A percentile compares a stretch with the other conserved stretches of the same genome.
phyloP scores from a whole-genome alignment of 2,329 filamentous ascomycete genomes.

The Tetracladium maxilliforme region DNA sequence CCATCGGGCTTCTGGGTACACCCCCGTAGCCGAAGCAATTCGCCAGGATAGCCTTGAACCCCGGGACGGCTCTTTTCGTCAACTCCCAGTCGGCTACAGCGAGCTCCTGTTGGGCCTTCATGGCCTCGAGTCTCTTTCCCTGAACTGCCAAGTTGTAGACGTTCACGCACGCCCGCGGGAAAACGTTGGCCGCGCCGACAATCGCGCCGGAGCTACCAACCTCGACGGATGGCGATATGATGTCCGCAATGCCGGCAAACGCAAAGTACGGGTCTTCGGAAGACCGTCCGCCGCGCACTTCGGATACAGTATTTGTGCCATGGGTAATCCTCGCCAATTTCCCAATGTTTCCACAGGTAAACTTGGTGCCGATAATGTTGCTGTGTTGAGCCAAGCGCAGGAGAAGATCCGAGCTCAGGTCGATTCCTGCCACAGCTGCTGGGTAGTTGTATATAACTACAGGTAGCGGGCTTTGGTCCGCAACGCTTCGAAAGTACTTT shows the following conservation, averaged over 20 bases:
- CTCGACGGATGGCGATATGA: conserved; percentile 11
- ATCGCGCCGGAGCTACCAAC: conserved; percentile 7
- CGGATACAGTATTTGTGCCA: conserved; percentile 2
- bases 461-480: conserved; percentile 62
- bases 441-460: conserved; percentile 23
- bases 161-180: conserved; percentile 48
- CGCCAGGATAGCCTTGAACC: no score
- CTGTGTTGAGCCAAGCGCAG: conserved; percentile 6
- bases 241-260: conserved; percentile 13
- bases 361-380: conserved; percentile 11
- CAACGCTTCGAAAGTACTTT: conserved; percentile 51
- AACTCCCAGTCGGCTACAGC: no score
- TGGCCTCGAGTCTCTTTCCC: no score
- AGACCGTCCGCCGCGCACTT: conserved; percentile 1
- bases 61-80: no score
- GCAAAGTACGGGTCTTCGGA: conserved; percentile 7
- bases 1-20: no score
- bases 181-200: conserved; percentile 10
- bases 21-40: no score
- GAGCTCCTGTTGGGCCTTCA: no score
- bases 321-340: conserved; percentile 9
- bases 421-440: conserved; percentile 7
- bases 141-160: conserved; percentile 18
- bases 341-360: conserved; percentile 9
- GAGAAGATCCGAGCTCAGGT: conserved; percentile 10